Evolutionary conservation across 176 grass and related monocot genomes (phyloP).

Genomic region (Aegilops tauschii): DNA sequence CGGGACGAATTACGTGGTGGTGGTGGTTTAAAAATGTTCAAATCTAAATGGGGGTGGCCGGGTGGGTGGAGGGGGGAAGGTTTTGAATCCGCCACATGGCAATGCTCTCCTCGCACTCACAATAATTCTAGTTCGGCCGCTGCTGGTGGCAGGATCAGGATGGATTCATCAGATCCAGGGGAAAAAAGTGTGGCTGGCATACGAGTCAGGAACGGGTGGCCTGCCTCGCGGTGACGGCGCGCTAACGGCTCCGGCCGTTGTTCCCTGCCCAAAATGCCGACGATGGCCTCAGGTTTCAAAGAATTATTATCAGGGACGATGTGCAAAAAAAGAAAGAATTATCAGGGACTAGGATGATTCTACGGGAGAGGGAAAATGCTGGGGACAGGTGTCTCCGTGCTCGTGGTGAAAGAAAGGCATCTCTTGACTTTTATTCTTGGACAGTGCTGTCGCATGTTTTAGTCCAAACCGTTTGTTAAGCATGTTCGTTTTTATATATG

Average conservation of each 20-base stretch:
- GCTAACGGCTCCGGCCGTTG: neutral
- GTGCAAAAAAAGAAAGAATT: neutral
- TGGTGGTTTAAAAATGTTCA: slow-evolving; percentile 31
- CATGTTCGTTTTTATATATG: neutral
- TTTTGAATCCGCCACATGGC: slow-evolving; percentile 41
- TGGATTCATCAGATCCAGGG: slow-evolving; percentile 25
- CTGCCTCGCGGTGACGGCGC: neutral
- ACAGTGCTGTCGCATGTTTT: neutral
- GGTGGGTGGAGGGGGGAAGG: neutral
- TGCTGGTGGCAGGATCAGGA: neutral
- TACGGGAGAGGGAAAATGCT: neutral
- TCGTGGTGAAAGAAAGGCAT: neutral
- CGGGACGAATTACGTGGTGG: slow-evolving; percentile 31
- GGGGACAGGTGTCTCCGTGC: neutral
- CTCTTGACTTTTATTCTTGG: neutral
- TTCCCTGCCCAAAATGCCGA: neutral
- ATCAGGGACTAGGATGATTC: neutral
- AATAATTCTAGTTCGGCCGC: neutral
- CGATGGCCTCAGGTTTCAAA: neutral
- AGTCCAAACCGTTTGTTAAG: neutral
- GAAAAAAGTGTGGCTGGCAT: neutral
- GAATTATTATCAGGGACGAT: neutral
- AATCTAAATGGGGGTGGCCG: slow-evolving; percentile 32
- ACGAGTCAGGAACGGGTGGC: neutral
- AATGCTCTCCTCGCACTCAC: neutral